A percentile compares a stretch with the other conserved stretches of the same genome.
phyloP scores from a whole-genome alignment of 1,139 yeast genomes.

The Geotrichum histeridarum region DNA sequence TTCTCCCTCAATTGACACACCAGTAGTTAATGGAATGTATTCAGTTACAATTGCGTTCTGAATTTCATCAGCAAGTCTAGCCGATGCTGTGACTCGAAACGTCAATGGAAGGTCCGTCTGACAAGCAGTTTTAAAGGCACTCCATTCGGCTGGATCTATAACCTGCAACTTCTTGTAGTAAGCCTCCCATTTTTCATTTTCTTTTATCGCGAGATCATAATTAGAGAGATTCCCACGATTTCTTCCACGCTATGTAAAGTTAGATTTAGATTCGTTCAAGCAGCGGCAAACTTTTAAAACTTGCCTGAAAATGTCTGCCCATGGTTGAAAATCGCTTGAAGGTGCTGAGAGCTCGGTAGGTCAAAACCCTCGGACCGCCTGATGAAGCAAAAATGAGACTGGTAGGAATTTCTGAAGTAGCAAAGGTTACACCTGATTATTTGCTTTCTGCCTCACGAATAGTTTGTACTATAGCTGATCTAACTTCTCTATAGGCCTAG shows the following conservation, averaged over 20 bases:
- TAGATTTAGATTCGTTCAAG: neutral
- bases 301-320: neutral
- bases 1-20: conserved; percentile 55
- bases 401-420: too few relatives aligned
- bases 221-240: conserved; percentile 28
- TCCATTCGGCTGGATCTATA: conserved; percentile 75
- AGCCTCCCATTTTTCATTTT: conserved; percentile 83
- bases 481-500: too few relatives aligned
- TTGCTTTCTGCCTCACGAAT: too few relatives aligned
- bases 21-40: conserved; percentile 43
- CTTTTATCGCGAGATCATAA: conserved; percentile 72
- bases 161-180: conserved; percentile 66
- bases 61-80: conserved; percentile 44
- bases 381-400: too few relatives aligned
- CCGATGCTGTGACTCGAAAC: conserved; percentile 88
- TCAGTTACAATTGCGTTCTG: conserved; percentile 38
- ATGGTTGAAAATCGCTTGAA: neutral
- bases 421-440: too few relatives aligned
- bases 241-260: neutral
- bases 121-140: conserved; percentile 68
- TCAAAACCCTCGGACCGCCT: too few relatives aligned
- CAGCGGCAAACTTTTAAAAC: neutral
- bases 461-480: too few relatives aligned
- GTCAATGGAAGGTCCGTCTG: conserved; percentile 84
- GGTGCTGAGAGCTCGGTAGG: too few relatives aligned